Conservation (phyloP, 2,329 filamentous ascomycete genomes). For the Talaromyces sp. region DNA sequence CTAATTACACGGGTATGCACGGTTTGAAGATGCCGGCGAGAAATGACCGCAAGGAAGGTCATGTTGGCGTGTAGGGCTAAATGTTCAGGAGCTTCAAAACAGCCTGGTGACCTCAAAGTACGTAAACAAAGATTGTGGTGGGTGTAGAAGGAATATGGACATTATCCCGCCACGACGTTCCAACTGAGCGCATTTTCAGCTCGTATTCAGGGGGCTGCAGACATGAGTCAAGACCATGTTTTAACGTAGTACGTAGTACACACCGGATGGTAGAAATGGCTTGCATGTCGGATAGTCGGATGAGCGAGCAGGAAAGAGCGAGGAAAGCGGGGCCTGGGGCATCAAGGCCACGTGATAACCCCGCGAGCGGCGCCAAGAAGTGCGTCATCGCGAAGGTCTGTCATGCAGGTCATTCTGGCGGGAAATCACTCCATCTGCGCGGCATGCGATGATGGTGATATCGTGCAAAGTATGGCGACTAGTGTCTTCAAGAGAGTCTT, state of each 20-base stretch:
- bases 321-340: constrained; percentile 1
- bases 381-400: constrained; percentile 7
- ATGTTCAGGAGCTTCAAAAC: not conserved
- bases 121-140: not conserved
- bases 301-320: not conserved
- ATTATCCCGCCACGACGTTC: not conserved
- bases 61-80: not conserved
- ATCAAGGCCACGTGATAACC: constrained; percentile 9
- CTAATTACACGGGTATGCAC: constrained; percentile 64
- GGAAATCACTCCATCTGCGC: too few relatives aligned
- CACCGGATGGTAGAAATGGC: not conserved
- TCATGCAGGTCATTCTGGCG: not conserved
- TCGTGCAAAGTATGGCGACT: not conserved
- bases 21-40: constrained; percentile 55
- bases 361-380: constrained; percentile 6
- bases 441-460: not conserved
- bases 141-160: not conserved
- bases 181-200: not conserved
- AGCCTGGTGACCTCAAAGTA: not conserved
- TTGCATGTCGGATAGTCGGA: constrained; percentile 3
- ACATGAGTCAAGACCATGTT: not conserved
- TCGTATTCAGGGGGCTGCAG: not conserved
- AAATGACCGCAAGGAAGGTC: constrained; percentile 20
- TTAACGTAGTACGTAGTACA: too few relatives aligned
- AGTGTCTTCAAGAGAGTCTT: not conserved